Conservation (phyloP, 805 yeast species). For the Sugiyamaella valdiviana region DNA sequence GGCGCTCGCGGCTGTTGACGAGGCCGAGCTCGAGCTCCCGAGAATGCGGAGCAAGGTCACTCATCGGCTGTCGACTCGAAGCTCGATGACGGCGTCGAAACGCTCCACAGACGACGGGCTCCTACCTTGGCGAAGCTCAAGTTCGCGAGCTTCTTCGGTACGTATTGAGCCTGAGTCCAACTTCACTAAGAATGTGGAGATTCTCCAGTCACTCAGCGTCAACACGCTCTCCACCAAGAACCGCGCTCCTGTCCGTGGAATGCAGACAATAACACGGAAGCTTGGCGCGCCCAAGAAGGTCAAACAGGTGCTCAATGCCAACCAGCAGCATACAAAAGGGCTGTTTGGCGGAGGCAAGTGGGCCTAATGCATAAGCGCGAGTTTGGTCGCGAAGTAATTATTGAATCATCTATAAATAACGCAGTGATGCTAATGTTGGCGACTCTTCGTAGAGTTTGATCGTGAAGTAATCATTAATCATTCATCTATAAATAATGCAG, state of each 20-base stretch:
- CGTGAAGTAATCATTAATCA: neutral
- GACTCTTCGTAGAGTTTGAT: too few relatives aligned
- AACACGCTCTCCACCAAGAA: conserved; percentile 2
- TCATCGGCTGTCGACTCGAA: neutral
- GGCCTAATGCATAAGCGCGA: neutral
- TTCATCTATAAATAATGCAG: too few relatives aligned
- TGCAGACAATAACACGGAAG: neutral
- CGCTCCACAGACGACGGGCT: neutral
- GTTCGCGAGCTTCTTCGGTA: neutral
- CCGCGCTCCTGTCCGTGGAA: conserved; percentile 1
- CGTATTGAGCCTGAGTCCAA: neutral
- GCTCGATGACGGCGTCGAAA: neutral
- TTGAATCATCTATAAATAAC: too few relatives aligned
- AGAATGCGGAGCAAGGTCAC: neutral
- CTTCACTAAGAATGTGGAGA: conserved; percentile 8
- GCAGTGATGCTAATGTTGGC: neutral
- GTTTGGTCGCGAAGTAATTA: neutral
- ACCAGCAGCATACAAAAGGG: neutral
- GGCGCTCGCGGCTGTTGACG: neutral
- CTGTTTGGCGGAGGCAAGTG: conserved; percentile 4
- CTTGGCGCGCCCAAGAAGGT: conserved; percentile 8
- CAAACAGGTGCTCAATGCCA: conserved; percentile 1
- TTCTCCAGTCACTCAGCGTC: conserved; percentile 7
- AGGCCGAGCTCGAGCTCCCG: neutral
- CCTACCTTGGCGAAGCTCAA: neutral